Conservation (phyloP, 2,329 filamentous ascomycete species). For the Truncatella angustata region DNA sequence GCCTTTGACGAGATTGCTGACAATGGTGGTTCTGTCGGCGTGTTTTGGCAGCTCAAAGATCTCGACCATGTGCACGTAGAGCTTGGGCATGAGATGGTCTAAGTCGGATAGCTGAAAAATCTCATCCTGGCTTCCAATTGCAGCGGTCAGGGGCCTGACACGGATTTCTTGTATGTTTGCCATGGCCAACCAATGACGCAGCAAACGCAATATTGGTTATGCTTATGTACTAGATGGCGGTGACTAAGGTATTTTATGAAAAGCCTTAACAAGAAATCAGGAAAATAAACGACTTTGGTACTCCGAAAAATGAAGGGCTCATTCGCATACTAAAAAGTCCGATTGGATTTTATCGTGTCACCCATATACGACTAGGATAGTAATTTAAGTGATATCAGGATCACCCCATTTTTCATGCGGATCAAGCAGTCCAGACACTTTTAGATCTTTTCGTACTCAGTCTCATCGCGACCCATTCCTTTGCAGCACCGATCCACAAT, state of each 20-base stretch:
- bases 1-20: not conserved
- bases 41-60: not conserved
- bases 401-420: not conserved
- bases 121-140: not conserved
- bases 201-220: not conserved
- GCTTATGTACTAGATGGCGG: not conserved
- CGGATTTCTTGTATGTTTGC: not conserved
- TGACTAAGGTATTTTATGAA: not conserved
- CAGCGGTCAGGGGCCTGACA: not conserved
- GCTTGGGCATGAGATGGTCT: conserved; percentile 6
- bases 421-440: not conserved
- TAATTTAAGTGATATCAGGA: not conserved
- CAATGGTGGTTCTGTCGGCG: not conserved
- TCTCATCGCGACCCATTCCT: not conserved
- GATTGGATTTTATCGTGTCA: not conserved
- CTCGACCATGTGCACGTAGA: conserved; percentile 8
- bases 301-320: not conserved
- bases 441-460: not conserved
- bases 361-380: too few relatives aligned
- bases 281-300: not conserved
- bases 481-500: not conserved
- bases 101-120: conserved; percentile 5
- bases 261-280: not conserved
- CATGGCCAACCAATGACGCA: not conserved
- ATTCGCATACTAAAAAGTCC: not conserved